Percentiles rank a stretch among this genome's conserved stretches.
Conservation (phyloP, 768 basidiomycete genomes). For the Leccinum aurantiacum region DNA sequence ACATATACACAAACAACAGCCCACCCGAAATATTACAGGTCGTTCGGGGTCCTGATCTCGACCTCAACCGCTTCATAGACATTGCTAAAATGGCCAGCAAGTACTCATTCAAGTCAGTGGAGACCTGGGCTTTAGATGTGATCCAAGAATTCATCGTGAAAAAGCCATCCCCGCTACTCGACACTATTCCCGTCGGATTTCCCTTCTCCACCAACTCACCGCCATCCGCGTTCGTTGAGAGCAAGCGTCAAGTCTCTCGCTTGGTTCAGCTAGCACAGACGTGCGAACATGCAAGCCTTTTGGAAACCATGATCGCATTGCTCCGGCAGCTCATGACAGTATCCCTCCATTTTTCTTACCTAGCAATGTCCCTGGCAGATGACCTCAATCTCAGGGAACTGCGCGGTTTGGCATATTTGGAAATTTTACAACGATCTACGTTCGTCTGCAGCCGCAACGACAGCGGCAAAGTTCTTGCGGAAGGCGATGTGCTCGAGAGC, state of each 20-base stretch:
- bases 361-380: slow-evolving; percentile 72
- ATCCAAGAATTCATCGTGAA: slow-evolving; percentile 66
- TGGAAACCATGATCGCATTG: slow-evolving; percentile 58
- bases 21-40: slow-evolving; percentile 56
- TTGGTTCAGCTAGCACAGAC: slow-evolving; percentile 66
- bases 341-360: slow-evolving; percentile 66
- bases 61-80: slow-evolving; percentile 56
- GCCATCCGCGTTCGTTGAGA: slow-evolving; percentile 37
- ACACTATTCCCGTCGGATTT: slow-evolving; percentile 37
- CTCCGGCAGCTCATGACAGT: slow-evolving; percentile 60
- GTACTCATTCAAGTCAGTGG: slow-evolving; percentile 71
- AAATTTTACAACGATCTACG: slow-evolving; percentile 66
- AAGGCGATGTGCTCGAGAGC: slow-evolving; percentile 34
- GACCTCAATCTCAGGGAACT: slow-evolving; percentile 62
- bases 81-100: slow-evolving; percentile 69
- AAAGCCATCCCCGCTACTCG: slow-evolving; percentile 53
- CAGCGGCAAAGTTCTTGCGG: slow-evolving; percentile 18
- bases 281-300: slow-evolving; percentile 60
- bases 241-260: slow-evolving; percentile 52
- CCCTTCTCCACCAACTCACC: slow-evolving; percentile 28
- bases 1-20: slow-evolving; percentile 34
- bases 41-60: slow-evolving; percentile 46
- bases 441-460: slow-evolving; percentile 23
- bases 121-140: slow-evolving; percentile 74
- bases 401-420: slow-evolving; percentile 66